Evolutionary conservation across 139 green algal genomes (phyloP).

Genomic region (Raphidocelis subcapitata): DNA sequence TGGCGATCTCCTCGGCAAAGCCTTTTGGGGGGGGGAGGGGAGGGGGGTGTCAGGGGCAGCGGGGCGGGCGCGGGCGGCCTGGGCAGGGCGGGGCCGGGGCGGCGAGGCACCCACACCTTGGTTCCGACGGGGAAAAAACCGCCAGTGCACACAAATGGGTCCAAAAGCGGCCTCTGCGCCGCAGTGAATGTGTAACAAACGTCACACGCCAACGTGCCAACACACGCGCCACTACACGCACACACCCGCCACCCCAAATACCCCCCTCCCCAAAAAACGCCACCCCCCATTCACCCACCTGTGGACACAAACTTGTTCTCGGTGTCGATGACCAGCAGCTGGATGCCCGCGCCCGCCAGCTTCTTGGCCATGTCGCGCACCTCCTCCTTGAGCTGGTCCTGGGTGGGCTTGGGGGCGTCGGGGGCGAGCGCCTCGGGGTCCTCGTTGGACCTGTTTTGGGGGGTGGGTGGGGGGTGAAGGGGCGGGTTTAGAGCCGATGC

Average conservation of each 20-base stretch:
- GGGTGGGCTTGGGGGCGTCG: slow-evolving; percentile 76
- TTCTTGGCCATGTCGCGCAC: slow-evolving; percentile 90
- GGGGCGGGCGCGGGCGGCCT: no score
- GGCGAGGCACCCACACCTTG: no score
- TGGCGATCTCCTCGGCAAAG: slow-evolving; percentile 98
- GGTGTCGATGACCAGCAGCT: slow-evolving; percentile 98
- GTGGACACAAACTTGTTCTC: slow-evolving; percentile 99
- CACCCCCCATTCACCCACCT: slow-evolving; percentile 24
- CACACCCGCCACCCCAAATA: no score
- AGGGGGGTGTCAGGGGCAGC: neutral
- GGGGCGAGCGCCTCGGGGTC: slow-evolving; percentile 85
- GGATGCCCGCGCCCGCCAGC: slow-evolving; percentile 63
- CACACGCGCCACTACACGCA: no score
- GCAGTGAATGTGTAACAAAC: no score
- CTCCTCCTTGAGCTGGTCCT: slow-evolving; percentile 63
- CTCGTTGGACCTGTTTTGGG: slow-evolving; percentile 62
- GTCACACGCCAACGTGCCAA: no score
- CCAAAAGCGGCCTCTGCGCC: no score
- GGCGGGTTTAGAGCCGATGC: no score
- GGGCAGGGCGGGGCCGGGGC: no score
- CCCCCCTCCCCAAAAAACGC: neutral
- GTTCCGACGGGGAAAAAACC: no score
- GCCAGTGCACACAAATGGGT: no score
- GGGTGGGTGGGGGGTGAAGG: no score
- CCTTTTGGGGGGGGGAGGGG: slow-evolving; percentile 52